Evolutionary conservation across 164 flowering plant genomes (phyloP).

Genomic region (Pachysandra terminalis): DNA sequence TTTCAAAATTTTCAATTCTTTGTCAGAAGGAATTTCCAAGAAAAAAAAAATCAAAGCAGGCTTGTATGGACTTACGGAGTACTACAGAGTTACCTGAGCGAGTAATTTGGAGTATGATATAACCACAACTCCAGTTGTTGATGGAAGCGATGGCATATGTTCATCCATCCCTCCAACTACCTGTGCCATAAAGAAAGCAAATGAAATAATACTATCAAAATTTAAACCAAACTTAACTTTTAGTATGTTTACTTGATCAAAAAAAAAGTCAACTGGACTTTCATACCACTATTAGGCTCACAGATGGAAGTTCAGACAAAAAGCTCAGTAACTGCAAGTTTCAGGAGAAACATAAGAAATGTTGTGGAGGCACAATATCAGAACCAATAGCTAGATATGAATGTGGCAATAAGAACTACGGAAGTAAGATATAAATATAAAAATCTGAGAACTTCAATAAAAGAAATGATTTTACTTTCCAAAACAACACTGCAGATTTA

Average conservation of each 20-base stretch:
- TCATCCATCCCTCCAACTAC: conserved; percentile 85
- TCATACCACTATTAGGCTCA: conserved; percentile 77
- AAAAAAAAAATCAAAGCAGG: background rate
- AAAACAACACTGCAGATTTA: too few relatives aligned
- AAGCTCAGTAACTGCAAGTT: conserved; percentile 72
- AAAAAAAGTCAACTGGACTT: background rate
- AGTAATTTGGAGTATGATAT: conserved; percentile 63
- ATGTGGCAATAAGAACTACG: background rate
- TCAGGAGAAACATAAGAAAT: conserved; percentile 7
- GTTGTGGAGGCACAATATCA: background rate
- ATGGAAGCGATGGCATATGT: conserved; percentile 67
- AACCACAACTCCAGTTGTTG: conserved; percentile 58
- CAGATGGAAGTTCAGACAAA: conserved; percentile 76
- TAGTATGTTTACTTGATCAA: too few relatives aligned
- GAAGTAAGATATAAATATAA: background rate
- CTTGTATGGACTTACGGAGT: background rate
- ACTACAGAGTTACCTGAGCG: conserved; percentile 48
- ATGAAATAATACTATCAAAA: background rate
- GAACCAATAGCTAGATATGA: background rate
- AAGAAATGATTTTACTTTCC: background rate
- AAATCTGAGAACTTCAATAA: background rate
- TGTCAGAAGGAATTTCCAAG: background rate
- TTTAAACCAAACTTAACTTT: too few relatives aligned
- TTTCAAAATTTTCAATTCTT: background rate
- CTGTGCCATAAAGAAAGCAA: conserved; percentile 24